Evolutionary conservation across 768 basidiomycete species (phyloP).

Genomic region (Boletus vinaceobasis): DNA sequence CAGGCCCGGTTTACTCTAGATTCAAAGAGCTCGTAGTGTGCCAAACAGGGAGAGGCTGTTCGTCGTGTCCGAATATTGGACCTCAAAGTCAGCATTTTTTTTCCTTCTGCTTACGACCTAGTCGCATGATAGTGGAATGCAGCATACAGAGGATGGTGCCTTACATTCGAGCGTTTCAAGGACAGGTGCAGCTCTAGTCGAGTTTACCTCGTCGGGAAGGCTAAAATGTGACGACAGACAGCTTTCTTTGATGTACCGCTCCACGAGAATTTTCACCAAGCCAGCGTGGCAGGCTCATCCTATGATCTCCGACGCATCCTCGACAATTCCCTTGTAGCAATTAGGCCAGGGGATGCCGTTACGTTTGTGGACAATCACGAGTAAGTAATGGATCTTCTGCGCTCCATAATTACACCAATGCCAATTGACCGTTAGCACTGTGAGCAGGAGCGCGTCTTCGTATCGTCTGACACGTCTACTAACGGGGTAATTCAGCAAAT

Average conservation of each 20-base stretch:
- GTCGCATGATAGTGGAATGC: neutral
- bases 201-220: neutral
- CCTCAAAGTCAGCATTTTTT: slow-evolving; percentile 48
- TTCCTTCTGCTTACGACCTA: neutral
- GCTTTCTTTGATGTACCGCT: slow-evolving; percentile 91
- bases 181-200: slow-evolving; percentile 46
- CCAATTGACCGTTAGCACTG: slow-evolving; percentile 48
- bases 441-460: slow-evolving; percentile 37
- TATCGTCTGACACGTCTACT: neutral
- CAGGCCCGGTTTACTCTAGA: slow-evolving; percentile 32
- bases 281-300: slow-evolving; percentile 60
- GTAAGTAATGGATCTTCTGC: slow-evolving; percentile 39
- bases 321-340: slow-evolving; percentile 61
- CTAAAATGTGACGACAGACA: slow-evolving; percentile 43
- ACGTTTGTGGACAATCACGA: slow-evolving; percentile 92
- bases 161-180: slow-evolving; percentile 60
- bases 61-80: slow-evolving; percentile 80
- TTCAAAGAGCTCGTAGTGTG: slow-evolving; percentile 47
- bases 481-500: slow-evolving; percentile 41
- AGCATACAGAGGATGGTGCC: slow-evolving; percentile 52
- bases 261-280: slow-evolving; percentile 77
- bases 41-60: slow-evolving; percentile 54
- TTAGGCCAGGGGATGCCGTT: slow-evolving; percentile 75
- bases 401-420: neutral
- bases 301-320: slow-evolving; percentile 80